phyloP scores from a whole-genome alignment of 257 asterid genomes.

The Rauvolfia tetraphylla region DNA sequence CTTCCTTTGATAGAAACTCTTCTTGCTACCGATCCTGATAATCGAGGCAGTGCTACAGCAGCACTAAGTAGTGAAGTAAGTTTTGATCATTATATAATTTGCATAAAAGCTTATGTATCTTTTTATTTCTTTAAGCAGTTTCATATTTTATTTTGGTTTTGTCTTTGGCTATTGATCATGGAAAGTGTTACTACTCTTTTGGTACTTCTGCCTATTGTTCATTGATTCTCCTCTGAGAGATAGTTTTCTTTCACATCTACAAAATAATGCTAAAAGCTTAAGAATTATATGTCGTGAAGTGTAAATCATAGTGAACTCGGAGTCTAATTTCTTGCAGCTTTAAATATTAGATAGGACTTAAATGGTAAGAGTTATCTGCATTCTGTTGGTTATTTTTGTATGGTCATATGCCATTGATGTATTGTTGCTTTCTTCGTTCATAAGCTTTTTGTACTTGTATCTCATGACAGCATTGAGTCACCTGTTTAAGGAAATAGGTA shows the following conservation, averaged over 20 bases:
- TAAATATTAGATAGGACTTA: background rate
- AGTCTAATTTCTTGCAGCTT: background rate
- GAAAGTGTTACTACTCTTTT: background rate
- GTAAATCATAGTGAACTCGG: background rate
- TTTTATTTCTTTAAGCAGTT: background rate
- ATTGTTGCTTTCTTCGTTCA: background rate
- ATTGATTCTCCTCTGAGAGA: background rate
- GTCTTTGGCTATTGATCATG: background rate
- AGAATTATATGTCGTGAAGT: background rate
- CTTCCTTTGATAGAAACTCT: conserved; percentile 58
- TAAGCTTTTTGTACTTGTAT: background rate
- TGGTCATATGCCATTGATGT: background rate
- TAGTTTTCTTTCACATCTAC: background rate
- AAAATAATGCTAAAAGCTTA: background rate
- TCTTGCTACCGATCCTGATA: conserved; percentile 78
- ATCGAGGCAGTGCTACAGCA: conserved; percentile 70
- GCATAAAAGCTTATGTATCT: background rate
- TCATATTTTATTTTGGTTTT: background rate
- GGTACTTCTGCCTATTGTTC: background rate
- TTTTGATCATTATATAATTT: conserved; percentile 4
- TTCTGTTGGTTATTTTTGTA: background rate
- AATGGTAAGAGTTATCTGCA: background rate
- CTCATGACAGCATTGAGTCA: background rate
- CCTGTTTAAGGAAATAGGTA: background rate
- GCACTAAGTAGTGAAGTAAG: conserved; percentile 76